Percentiles rank a stretch among this genome's conserved stretches.
phyloP scores from a whole-genome alignment of 768 basidiomycete species.

The Suillus tomentosus region DNA sequence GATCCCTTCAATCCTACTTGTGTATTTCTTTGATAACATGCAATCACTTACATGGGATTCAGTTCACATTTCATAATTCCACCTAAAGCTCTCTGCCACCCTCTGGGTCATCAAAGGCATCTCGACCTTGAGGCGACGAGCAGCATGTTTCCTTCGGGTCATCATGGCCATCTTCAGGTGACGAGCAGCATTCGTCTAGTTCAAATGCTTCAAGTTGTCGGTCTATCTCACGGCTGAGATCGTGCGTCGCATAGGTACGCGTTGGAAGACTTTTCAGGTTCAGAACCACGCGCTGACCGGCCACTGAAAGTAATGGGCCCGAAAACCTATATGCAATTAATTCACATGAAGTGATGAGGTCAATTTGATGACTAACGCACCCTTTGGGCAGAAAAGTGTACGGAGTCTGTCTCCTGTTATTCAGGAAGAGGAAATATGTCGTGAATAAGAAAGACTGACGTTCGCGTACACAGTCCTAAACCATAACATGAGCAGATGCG shows the following conservation, averaged over 20 bases:
- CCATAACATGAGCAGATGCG: neutral
- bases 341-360: neutral
- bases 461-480: slow-evolving; percentile 4
- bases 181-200: neutral
- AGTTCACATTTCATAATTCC: neutral
- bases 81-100: neutral
- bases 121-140: neutral
- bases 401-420: slow-evolving; percentile 3
- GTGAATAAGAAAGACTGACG: slow-evolving; percentile 9
- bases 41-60: neutral
- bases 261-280: slow-evolving; percentile 20
- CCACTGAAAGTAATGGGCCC: slow-evolving; percentile 21
- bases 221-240: slow-evolving; percentile 23
- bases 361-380: slow-evolving; percentile 3
- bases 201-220: slow-evolving; percentile 16
- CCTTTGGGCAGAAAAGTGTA: slow-evolving; percentile 8
- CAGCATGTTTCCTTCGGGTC: neutral
- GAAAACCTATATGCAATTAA: slow-evolving; percentile 10
- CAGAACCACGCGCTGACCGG: slow-evolving; percentile 28
- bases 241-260: slow-evolving; percentile 10
- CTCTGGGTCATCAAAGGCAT: neutral
- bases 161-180: neutral
- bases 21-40: neutral
- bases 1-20: neutral
- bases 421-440: neutral